Percentiles rank a stretch among this genome's conserved stretches.
phyloP scores from a whole-genome alignment of 495 filamentous ascomycete species.

The Xylaria longipes region DNA sequence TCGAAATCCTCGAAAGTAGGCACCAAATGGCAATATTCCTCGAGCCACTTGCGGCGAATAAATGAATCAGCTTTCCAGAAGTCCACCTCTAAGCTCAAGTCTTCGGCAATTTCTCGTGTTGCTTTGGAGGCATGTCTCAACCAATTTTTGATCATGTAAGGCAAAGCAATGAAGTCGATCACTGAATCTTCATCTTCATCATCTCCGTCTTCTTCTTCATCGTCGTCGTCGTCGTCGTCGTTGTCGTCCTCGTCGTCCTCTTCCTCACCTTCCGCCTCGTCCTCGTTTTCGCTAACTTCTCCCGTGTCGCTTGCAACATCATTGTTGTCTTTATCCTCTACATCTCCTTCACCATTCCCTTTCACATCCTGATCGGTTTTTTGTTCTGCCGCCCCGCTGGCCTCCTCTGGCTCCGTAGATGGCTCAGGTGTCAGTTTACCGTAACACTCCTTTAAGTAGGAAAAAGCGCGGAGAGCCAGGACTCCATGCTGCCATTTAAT shows the following conservation, averaged over 20 bases:
- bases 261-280: constrained; percentile 10
- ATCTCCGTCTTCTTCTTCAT: constrained; percentile 12
- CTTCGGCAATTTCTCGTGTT: constrained; percentile 45
- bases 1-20: constrained; percentile 34
- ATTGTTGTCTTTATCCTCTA: constrained; percentile 23
- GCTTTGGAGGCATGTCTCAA: constrained; percentile 46
- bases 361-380: constrained; percentile 18
- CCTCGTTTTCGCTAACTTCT: constrained; percentile 11
- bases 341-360: constrained; percentile 16
- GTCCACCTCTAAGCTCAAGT: constrained; percentile 40
- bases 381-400: constrained; percentile 20
- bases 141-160: constrained; percentile 48
- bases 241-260: constrained; percentile 26
- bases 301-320: constrained; percentile 21
- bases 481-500: constrained; percentile 50
- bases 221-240: constrained; percentile 26
- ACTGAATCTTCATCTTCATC: neutral
- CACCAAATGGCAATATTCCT: constrained; percentile 39
- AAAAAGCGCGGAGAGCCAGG: constrained; percentile 43
- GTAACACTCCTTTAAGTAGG: constrained; percentile 41
- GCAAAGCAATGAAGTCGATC: constrained; percentile 12
- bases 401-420: constrained; percentile 9
- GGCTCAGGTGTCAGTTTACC: constrained; percentile 24
- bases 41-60: constrained; percentile 45
- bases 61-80: constrained; percentile 44